Evolutionary conservation across 108 stramenopile genomes (phyloP).

Genomic region (Skeletonema menzelii): DNA sequence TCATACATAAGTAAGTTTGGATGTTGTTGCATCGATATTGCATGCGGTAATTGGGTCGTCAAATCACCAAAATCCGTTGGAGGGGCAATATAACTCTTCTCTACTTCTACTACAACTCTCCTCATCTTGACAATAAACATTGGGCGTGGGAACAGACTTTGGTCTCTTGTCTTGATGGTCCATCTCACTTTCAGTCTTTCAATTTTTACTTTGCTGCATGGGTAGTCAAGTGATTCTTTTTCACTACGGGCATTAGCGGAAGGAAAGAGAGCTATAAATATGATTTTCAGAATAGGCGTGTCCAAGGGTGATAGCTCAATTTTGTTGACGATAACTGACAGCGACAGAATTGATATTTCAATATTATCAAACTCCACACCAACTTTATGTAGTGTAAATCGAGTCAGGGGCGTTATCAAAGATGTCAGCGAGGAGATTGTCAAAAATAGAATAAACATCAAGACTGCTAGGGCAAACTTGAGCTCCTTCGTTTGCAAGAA

Average conservation of each 20-base stretch:
- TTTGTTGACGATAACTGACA: background rate
- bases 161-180: background rate
- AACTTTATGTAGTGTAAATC: background rate
- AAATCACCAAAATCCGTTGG: background rate
- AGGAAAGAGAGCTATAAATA: background rate
- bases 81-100: conserved; percentile 38
- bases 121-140: conserved; percentile 10
- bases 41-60: background rate
- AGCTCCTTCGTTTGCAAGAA: background rate
- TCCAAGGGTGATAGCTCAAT: background rate
- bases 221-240: background rate
- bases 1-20: conserved; percentile 13
- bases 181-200: background rate
- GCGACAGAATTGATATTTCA: background rate
- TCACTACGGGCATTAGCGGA: background rate
- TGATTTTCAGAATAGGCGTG: background rate
- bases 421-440: background rate
- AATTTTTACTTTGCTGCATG: background rate
- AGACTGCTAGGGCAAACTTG: background rate
- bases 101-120: conserved; percentile 10
- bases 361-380: background rate
- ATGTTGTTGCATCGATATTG: background rate
- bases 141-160: conserved; percentile 3
- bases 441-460: background rate
- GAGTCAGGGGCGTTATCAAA: background rate